Conservation (phyloP, 768 basidiomycete genomes). For the Lyophyllum decastes region DNA sequence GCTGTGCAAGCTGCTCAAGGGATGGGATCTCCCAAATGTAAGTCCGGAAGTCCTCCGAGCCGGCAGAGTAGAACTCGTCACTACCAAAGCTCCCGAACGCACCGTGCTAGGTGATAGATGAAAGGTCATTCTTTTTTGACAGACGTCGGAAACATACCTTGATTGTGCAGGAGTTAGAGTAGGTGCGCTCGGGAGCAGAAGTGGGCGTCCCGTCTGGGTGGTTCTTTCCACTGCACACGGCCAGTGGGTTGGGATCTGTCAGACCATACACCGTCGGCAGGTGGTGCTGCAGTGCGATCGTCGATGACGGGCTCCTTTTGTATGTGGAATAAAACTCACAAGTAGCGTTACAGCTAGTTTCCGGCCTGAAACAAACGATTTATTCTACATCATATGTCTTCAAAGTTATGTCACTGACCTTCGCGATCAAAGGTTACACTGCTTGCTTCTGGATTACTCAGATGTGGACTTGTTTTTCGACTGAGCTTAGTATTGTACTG, state of each 20-base stretch:
- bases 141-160: constrained; percentile 49
- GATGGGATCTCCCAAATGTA: constrained; percentile 80
- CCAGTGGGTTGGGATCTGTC: constrained; percentile 69
- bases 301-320: neutral
- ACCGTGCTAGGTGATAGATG: constrained; percentile 54
- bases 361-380: constrained; percentile 42
- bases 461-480: constrained; percentile 34
- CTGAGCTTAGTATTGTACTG: constrained; percentile 48
- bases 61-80: constrained; percentile 68
- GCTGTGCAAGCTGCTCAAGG: constrained; percentile 39
- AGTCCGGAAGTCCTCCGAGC: constrained; percentile 80
- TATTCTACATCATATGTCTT: neutral
- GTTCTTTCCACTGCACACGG: constrained; percentile 61
- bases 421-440: constrained; percentile 70
- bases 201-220: constrained; percentile 56
- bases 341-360: constrained; percentile 69
- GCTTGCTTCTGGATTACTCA: constrained; percentile 66
- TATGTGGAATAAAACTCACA: constrained; percentile 37
- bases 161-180: constrained; percentile 76
- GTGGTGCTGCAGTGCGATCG: constrained; percentile 50
- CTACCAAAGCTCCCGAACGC: constrained; percentile 66
- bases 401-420: constrained; percentile 38
- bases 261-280: constrained; percentile 71
- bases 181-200: constrained; percentile 49
- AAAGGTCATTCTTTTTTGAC: neutral